A percentile compares a stretch with the other conserved stretches of the same genome.
phyloP scores from a whole-genome alignment of 371 early-diverging fungal species.

The Syncephalastrum monosporum region DNA sequence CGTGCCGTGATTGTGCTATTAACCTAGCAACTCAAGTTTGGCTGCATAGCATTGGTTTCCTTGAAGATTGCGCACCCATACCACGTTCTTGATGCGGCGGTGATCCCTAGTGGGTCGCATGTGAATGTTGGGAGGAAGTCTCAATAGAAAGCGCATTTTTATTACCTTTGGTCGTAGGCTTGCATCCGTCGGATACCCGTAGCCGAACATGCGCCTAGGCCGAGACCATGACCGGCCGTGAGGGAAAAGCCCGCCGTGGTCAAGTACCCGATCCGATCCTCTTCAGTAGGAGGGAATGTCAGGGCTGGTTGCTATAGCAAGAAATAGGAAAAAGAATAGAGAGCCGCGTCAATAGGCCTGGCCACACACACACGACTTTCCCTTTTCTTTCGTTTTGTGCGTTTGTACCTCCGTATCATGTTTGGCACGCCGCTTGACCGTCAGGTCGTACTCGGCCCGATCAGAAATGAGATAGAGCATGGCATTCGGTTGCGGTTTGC shows the following conservation, averaged over 20 bases:
- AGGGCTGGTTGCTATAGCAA: background rate
- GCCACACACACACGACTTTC: too few relatives aligned
- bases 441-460: conserved; percentile 20
- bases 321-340: too few relatives aligned
- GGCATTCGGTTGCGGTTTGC: conserved; percentile 50
- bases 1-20: too few relatives aligned
- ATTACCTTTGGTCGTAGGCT: conserved; percentile 33
- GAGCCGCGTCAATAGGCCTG: too few relatives aligned
- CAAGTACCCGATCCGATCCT: conserved; percentile 64
- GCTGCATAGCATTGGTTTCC: too few relatives aligned
- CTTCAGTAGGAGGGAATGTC: conserved; percentile 20
- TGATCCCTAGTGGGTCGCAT: too few relatives aligned
- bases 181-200: conserved; percentile 32
- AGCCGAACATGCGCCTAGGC: conserved; percentile 57
- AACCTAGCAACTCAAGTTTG: background rate
- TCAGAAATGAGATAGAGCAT: conserved; percentile 49
- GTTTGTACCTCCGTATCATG: background rate
- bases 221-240: conserved; percentile 61
- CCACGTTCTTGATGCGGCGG: too few relatives aligned
- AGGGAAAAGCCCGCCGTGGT: conserved; percentile 73
- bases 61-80: too few relatives aligned
- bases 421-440: background rate
- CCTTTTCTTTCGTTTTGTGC: background rate
- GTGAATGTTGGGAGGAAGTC: too few relatives aligned
- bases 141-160: background rate